Percentiles rank a stretch among this genome's conserved stretches.
Evolutionary conservation across 768 basidiomycete species (phyloP).

Genomic region (Boletus tomentosulus): DNA sequence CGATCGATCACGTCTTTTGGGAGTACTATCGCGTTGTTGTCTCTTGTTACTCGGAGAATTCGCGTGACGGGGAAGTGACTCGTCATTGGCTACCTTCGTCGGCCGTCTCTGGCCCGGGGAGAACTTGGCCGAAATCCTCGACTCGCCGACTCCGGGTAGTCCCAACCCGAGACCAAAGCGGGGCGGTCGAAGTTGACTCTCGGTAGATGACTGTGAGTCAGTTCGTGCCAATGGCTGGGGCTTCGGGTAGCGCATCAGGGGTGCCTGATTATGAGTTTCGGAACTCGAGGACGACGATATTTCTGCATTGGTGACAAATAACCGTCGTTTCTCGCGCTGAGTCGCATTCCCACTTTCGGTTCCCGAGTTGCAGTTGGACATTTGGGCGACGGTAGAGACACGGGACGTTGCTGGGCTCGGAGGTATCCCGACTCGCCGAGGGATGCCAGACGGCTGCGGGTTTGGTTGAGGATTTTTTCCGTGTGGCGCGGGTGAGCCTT

Average conservation of each 20-base stretch:
- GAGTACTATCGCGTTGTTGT: constrained; percentile 5
- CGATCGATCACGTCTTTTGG: constrained; percentile 13
- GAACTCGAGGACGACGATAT: constrained; percentile 41
- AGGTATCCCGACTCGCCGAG: constrained; percentile 21
- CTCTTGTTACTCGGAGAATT: constrained; percentile 8
- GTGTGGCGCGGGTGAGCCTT: constrained; percentile 3
- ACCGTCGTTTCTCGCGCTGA: constrained; percentile 32
- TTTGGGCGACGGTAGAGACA: not conserved
- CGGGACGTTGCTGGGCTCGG: constrained; percentile 14
- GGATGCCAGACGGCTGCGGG: constrained; percentile 22
- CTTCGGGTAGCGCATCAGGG: constrained; percentile 12
- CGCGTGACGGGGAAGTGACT: constrained; percentile 1
- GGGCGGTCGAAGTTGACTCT: constrained; percentile 20
- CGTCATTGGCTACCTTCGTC: constrained; percentile 5
- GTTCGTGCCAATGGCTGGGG: constrained; percentile 13
- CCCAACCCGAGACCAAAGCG: constrained; percentile 31
- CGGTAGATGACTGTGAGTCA: constrained; percentile 20
- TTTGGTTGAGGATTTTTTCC: constrained; percentile 7
- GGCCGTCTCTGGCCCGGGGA: constrained; percentile 16
- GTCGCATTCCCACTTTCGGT: constrained; percentile 28
- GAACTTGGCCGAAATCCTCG: constrained; percentile 8
- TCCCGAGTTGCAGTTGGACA: constrained; percentile 23
- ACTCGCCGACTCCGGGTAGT: constrained; percentile 12
- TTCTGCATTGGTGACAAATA: constrained; percentile 44
- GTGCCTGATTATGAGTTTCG: constrained; percentile 37